Conservation (phyloP, 768 basidiomycete genomes). For the Cubamyces lactineus region DNA sequence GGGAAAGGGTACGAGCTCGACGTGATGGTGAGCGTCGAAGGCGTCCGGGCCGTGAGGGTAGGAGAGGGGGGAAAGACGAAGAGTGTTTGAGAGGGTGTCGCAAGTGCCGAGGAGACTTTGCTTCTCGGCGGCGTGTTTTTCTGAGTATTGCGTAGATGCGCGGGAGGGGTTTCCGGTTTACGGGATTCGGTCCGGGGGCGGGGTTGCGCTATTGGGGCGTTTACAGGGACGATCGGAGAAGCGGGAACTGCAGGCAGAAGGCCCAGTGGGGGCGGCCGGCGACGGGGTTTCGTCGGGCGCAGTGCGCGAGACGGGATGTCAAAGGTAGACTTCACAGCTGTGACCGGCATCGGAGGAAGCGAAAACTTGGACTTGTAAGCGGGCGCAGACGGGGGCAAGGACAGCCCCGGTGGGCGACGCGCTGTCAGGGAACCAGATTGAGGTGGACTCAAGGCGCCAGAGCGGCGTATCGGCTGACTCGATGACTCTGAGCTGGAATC, state of each 20-base stretch:
- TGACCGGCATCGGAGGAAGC: slow-evolving; percentile 52
- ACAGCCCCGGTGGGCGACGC: slow-evolving; percentile 22
- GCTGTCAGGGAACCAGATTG: slow-evolving; percentile 34
- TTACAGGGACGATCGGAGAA: slow-evolving; percentile 62
- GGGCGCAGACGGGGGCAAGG: slow-evolving; percentile 33
- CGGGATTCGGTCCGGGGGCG: slow-evolving; percentile 58
- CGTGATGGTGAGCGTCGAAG: slow-evolving; percentile 82
- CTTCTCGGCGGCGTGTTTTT: slow-evolving; percentile 30
- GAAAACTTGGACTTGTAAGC: slow-evolving; percentile 58
- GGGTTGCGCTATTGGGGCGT: slow-evolving; percentile 44
- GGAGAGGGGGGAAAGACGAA: slow-evolving; percentile 88
- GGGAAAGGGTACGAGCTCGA: slow-evolving; percentile 67
- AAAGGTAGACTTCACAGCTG: slow-evolving; percentile 58
- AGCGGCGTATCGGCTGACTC: slow-evolving; percentile 33
- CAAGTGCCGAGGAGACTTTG: slow-evolving; percentile 27
- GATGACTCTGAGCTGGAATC: slow-evolving; percentile 29
- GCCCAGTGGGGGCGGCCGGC: slow-evolving; percentile 63
- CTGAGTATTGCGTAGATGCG: slow-evolving; percentile 46
- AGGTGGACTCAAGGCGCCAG: slow-evolving; percentile 30
- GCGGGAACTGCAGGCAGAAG: slow-evolving; percentile 73
- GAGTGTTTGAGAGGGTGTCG: slow-evolving; percentile 78
- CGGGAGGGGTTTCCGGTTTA: slow-evolving; percentile 58
- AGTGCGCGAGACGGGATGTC: slow-evolving; percentile 39
- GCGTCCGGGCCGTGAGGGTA: slow-evolving; percentile 56
- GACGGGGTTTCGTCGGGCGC: slow-evolving; percentile 49